A percentile compares a stretch with the other conserved stretches of the same genome.
phyloP scores from a whole-genome alignment of 225 moss, liverwort and hornwort species.

The Lunularia cruciata region DNA sequence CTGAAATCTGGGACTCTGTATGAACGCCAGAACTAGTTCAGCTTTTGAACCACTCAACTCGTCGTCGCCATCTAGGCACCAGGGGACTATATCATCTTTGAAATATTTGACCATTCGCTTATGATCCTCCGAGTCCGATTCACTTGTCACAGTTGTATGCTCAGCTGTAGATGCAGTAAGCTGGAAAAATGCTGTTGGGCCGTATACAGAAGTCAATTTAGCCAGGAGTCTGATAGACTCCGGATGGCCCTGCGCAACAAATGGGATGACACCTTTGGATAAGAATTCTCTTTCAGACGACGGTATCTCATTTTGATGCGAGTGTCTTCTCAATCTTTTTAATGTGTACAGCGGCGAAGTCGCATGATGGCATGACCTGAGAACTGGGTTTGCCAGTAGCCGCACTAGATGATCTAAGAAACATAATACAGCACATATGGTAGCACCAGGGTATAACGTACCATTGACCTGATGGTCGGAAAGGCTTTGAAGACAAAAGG shows the following conservation, averaged over 20 bases:
- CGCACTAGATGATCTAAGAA: no score
- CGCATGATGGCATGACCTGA: no score
- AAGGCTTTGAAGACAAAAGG: slow-evolving; percentile 74
- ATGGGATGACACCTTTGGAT: no score
- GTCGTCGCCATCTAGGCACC: slow-evolving; percentile 69
- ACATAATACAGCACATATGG: no score
- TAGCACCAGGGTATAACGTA: no score
- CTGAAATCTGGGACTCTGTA: slow-evolving; percentile 61
- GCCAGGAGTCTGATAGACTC: slow-evolving; percentile 77
- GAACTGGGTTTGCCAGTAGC: no score
- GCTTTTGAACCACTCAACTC: slow-evolving; percentile 60
- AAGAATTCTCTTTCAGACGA: no score
- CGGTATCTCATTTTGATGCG: no score
- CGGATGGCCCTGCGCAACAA: slow-evolving; percentile 73
- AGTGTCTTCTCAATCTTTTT: no score
- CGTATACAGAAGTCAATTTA: slow-evolving; percentile 66
- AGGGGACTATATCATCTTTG: slow-evolving; percentile 67
- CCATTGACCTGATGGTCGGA: slow-evolving; percentile 54
- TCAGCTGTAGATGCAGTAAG: slow-evolving; percentile 29
- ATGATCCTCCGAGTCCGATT: slow-evolving; percentile 7
- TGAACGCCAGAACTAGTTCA: slow-evolving; percentile 76
- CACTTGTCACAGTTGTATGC: slow-evolving; percentile 1
- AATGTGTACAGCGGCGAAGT: no score
- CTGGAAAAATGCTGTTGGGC: slow-evolving; percentile 59
- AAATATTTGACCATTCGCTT: slow-evolving; percentile 42